Base-by-base conservation (phyloP, 805 yeast genomes). In the Zygosaccharomyces bisporus region DNA sequence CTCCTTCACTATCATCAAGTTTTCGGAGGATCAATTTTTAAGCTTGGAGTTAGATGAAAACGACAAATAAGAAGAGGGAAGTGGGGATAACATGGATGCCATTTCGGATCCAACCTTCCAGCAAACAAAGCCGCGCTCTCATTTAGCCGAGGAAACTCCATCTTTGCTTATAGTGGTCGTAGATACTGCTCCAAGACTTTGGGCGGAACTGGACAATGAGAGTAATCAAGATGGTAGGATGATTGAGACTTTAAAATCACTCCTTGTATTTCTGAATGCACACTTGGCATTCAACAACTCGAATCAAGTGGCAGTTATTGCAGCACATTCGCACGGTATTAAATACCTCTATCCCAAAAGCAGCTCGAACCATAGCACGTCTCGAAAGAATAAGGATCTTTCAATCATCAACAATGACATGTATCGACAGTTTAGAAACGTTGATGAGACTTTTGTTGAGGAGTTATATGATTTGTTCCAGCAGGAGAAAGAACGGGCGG, bases 221-320 rank as follows among this genome's bases (percentile, higher is more conserved):
- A 52, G 57, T 27, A 44, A 57, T 42, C 54, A 58, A 47, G 45
- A 66, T 36, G 58, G 75, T n/a, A 58, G 79, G 34, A 63, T 87
- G 17, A 72, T 76, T 49, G 79, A 80, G 34, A 79, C 83, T 6
- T 63, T 84, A 5, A 75, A 83, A 50, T 71, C 90, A 2, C 58
- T 90, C 6, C 64, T 88, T 24, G 88, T 93, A 18, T 81, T 84
- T 56, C 63, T 90, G 41, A 93, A 93, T 63, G 89, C 95, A 1
- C 99, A 93, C 63, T 62, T 93, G 37, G 82, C 98, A 0, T 72
- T 87, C 40, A 86, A 86, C 63, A 86, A 85, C 53, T 79, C 89
- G 29, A 93, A 93, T 62, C 78, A 78, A 57, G 95, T 91, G 7
- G 84, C 93, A 2, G 77, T 91, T 12, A 76, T 90, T 31, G 84